Base-by-base conservation (phyloP, 1,284 basidiomycete genomes). In the Boletus albobrunnescens region DNA sequence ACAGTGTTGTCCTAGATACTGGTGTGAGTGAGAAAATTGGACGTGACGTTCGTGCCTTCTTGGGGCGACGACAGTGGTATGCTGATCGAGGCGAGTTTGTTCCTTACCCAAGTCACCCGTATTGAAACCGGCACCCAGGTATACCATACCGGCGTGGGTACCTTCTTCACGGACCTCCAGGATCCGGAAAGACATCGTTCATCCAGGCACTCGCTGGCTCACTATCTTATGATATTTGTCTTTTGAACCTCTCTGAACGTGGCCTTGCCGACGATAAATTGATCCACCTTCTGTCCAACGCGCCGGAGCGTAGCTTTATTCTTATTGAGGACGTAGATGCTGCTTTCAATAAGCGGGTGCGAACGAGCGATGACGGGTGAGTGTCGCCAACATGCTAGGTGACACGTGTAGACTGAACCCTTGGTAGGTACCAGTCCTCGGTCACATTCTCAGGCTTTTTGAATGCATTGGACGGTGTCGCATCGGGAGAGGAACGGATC, bases 71-170 rank as follows among this genome's bases (percentile, higher is more conserved):
- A 36, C 80, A 87, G 58, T 99, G 96, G 96, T 99, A 99, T 67
- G 91, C 91, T 24, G 91, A 98, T 61, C 77, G 96, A 77, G 94
- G 94, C 88, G 53, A 54, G 81, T 62, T 9, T 12, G 11, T 13
- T 46, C 41, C 30, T 39, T 41, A 16, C 38, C 7, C 13, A n/a
- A 47, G 40, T 49, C 51, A 26, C 50, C 35, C 32, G 13, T 31
- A 43, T 38, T 55, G 40, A 64, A 17, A 38, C 28, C 12, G 6
- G n/a, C 3, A n/a, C 46, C 19, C 53, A 94, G 94, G 95, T 22
- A 98, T 99, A 49, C 96, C 96, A 0, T 99, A 99, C 65, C 83
- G 96, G 22, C 79, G 96, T 57, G 96, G 96, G 30, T 98, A 98
- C 67, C 79, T 99, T 14, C 72, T 99, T 11, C 83, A 99, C 62